phyloP scores from a whole-genome alignment of 1,284 basidiomycete genomes.

The Apiotrichum laibachii region DNA sequence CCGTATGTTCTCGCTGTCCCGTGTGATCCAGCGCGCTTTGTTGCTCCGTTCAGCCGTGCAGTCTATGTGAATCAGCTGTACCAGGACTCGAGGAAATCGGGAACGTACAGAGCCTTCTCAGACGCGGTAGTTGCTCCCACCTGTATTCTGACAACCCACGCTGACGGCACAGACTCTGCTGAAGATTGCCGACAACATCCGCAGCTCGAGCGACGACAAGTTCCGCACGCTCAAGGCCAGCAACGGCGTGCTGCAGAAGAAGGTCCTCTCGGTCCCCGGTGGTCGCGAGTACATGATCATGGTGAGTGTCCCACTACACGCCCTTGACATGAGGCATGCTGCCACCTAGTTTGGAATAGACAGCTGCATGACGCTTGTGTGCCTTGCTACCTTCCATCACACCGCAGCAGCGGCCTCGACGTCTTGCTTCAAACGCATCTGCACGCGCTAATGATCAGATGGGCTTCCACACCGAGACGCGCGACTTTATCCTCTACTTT shows the following conservation, averaged over 20 bases:
- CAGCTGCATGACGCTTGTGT: no score
- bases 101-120: no score
- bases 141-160: not conserved
- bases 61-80: no score
- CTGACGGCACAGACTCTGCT: slow-evolving; percentile 38
- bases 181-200: slow-evolving; percentile 46
- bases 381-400: no score
- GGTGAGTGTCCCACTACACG: slow-evolving; percentile 25
- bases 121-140: not conserved
- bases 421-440: not conserved
- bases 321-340: not conserved
- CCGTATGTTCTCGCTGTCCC: no score
- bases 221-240: slow-evolving; percentile 37
- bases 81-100: no score
- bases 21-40: no score
- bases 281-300: slow-evolving; percentile 46
- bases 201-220: slow-evolving; percentile 36
- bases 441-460: slow-evolving; percentile 28
- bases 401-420: no score
- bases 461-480: slow-evolving; percentile 41
- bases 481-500: slow-evolving; percentile 35
- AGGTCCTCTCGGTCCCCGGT: slow-evolving; percentile 38
- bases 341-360: not conserved
- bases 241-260: slow-evolving; percentile 38
- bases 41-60: no score